Evolutionary conservation across 1,139 yeast genomes (phyloP), one percentile per base, ranked within the genome.

Genomic region (Blastobotrys ciferrii): DNA sequence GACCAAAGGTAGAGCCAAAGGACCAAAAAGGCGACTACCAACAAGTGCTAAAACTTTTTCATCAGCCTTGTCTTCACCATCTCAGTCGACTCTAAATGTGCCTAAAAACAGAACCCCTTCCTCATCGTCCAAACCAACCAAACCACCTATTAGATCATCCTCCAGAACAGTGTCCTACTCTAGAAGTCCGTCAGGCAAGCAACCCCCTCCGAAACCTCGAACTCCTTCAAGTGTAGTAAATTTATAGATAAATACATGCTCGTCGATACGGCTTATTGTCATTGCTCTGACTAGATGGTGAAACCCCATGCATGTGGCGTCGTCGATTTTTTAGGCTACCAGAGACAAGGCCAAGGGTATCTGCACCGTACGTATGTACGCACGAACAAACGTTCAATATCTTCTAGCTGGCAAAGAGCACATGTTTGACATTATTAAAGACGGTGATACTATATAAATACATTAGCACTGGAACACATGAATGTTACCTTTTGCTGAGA

Each of bases 21-120:
- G 95, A 0, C 95, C 95, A 2, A 82, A 77, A 62, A 72, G 95
- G 60, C 74, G 85, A 54, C 73, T 81, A 33, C 95, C 95, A 0
- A 75, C 71, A 18, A 28, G 69, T 53, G 43, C 48, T 72, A 69
- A 2, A 63, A 5, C 44, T 36, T 32, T 3, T 4, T 11, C 45
- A 19, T 5, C 42, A 38, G 42, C 20, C 5, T 9, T 19, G 15
- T 2, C 43, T 43, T 3, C 14, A 19, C 20, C 13, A 23, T 15
- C 19, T 20, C 28, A 23, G 28, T 18, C 40, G 4, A 9, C 40
- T 4, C 28, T 36, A 7, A 36, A 36, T n/a, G 40, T 36, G 11
- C 40, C 40, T 7, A 36, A 36, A 36, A 36, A 36, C 18, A 5
- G 40, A 17, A 23, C 23, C 40, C 25, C n/a, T 20, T 36, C 40